Conservation (phyloP, 2,329 filamentous ascomycete genomes). For the Akanthomyces uredinophilus region DNA sequence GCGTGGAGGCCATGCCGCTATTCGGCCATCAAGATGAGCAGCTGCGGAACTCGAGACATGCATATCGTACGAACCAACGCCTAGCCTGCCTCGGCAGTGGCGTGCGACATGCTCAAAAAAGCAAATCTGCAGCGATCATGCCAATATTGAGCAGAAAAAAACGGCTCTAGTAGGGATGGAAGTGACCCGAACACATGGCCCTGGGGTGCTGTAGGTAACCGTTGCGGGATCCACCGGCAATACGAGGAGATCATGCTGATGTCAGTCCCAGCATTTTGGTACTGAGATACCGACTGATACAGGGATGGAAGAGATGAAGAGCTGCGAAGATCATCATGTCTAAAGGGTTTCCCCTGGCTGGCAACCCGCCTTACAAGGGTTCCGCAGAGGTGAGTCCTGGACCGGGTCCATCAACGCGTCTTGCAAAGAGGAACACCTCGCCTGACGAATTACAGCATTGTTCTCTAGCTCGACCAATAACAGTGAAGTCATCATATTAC, state of each 20-base stretch:
- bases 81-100: neutral
- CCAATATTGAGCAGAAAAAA: neutral
- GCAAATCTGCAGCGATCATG: neutral
- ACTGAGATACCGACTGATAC: neutral
- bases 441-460: neutral
- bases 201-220: neutral
- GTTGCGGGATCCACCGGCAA: neutral
- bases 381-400: neutral
- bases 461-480: neutral
- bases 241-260: conserved; percentile 3
- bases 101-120: neutral
- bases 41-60: neutral
- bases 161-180: neutral
- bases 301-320: neutral
- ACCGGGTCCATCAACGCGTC: neutral
- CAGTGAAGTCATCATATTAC: no score
- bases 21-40: neutral
- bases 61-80: neutral
- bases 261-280: neutral
- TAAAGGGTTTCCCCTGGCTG: neutral
- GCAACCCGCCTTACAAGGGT: neutral
- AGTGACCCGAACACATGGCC: neutral
- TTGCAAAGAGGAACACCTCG: neutral
- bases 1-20: neutral
- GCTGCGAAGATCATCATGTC: neutral